Evolutionary conservation across 1,284 basidiomycete species (phyloP), one percentile per base, ranked within the genome.

Genomic region (Ganoderma multipileum): DNA sequence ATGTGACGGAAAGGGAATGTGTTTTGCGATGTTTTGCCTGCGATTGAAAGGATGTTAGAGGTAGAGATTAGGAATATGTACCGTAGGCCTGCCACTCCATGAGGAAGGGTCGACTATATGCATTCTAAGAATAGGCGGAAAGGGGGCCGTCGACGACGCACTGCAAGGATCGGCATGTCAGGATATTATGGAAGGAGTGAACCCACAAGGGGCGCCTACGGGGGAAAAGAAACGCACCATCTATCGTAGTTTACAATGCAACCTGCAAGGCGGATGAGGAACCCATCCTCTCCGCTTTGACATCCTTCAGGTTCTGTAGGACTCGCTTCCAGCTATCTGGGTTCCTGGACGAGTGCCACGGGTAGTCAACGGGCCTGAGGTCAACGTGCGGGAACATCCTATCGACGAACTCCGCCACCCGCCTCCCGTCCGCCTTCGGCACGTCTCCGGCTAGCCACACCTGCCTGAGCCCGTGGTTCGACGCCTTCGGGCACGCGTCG

Each of bases 361-460:
- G 65, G 9, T 64, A 63, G 62, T 61, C 63, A 52, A 67, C 52
- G 33, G 63, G 68, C 26, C 60, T 50, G 38, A 63, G 44, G 41
- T 67, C 66, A 6, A 70, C 50, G 36, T 30, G n/a, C 11, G 68
- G 68, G 60, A 70, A 70, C 52, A 70, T 70, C 33, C 38, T 26
- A 42, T 70, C 68, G 33, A 70, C 30, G 61, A 63, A 61, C 42
- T 47, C 50, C 52, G 68, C 68, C 18, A 62, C 60, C 28, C 30
- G 36, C 9, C 12, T 28, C 39, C 50, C 63, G 12, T 65, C 61
- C 28, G 52, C 60, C 12, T 44, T 20, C 28, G 50, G 44, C 60
- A 67, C 50, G 16, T 62, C 58, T 4, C 65, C 68, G 7, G 61
- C n/a, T 5, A 70, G 65, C 68, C 68, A 70, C 36, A 67, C 39